Base-by-base conservation (phyloP, 768 basidiomycete species). In the Lactarius deliciosus region DNA sequence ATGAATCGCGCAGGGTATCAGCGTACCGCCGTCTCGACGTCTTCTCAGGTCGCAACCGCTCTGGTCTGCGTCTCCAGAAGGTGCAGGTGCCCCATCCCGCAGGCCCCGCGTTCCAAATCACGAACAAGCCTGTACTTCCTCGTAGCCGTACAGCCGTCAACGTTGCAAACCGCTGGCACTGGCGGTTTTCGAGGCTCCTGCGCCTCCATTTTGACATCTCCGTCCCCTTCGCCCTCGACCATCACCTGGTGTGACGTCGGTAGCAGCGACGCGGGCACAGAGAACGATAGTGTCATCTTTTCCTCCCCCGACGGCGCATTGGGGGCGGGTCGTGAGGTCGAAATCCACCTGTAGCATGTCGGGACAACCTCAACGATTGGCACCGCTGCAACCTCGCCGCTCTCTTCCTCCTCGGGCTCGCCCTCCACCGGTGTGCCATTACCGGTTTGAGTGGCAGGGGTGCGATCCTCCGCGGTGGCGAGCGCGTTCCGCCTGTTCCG, bases 311-410 rank as follows among this genome's bases (percentile, higher is more conserved):
- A 66, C 1, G 63, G 22, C 16, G 64, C 38, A 9, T 63, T 55
- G 2, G 63, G 38, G 2, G 54, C 59, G 8, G 71, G 45, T 54
- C 81, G 81, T 25, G 82, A 77, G 2, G 84, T 86, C 5, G 89
- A 90, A 1, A 90, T 76, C 90, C 90, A 92, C 34, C 90, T 82
- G 71, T 86, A 90, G 85, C 85, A 87, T 5, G 81, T 84, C 2
- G 91, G 81, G 1, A 75, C 57, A 28, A 61, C 53, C 20, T 75
- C 61, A n/a, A 72, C 68, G 3, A 62, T 64, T 6, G 70, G 61
- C 9, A 69, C 71, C 0, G 71, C 78, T 28, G 79, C 80, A 1
- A 75, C 77, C 15, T 80, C 81, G 8, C 75, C 80, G 1, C 74
- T 76, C 0, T 77, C 78, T 8, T 80, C 85, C 10, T 75, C 82